Conservation (phyloP, 768 basidiomycete species). For the Terana coerulea region DNA sequence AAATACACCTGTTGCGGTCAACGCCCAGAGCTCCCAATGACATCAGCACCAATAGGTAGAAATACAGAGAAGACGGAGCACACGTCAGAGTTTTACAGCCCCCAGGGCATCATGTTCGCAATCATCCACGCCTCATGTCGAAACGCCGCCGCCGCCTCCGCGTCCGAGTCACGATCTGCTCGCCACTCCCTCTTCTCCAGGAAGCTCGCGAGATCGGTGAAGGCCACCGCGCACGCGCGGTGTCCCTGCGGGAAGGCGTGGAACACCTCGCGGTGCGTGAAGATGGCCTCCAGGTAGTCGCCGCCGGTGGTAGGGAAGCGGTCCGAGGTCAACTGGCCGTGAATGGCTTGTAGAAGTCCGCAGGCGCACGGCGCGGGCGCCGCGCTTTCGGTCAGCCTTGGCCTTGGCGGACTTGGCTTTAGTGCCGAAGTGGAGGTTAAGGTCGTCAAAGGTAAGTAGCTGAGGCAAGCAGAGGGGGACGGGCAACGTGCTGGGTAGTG, state of each 20-base stretch:
- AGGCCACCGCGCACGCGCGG: conserved; percentile 56
- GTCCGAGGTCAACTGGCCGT: conserved; percentile 23
- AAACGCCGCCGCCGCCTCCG: conserved; percentile 65
- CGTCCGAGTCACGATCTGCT: conserved; percentile 66
- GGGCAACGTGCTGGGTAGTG: conserved; percentile 21
- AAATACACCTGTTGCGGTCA: too few relatives aligned
- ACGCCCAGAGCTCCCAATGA: background rate
- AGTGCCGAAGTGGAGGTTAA: conserved; percentile 3
- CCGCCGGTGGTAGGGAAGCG: conserved; percentile 56
- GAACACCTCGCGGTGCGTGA: conserved; percentile 71
- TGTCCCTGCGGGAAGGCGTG: conserved; percentile 60
- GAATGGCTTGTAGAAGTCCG: conserved; percentile 29
- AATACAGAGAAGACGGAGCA: background rate
- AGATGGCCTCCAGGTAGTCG: conserved; percentile 74
- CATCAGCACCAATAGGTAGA: background rate
- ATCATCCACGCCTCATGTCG: conserved; percentile 67
- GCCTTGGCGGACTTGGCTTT: conserved; percentile 12
- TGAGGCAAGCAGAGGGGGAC: conserved; percentile 9
- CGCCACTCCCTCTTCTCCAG: conserved; percentile 66
- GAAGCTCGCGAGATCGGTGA: conserved; percentile 55
- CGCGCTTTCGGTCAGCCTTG: conserved; percentile 16
- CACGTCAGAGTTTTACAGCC: background rate
- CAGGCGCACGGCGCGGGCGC: conserved; percentile 25
- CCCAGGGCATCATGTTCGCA: conserved; percentile 18
- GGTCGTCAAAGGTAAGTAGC: conserved; percentile 13